Base-by-base conservation (phyloP, 108 stramenopile genomes). In the Nitzschia sp. region DNA sequence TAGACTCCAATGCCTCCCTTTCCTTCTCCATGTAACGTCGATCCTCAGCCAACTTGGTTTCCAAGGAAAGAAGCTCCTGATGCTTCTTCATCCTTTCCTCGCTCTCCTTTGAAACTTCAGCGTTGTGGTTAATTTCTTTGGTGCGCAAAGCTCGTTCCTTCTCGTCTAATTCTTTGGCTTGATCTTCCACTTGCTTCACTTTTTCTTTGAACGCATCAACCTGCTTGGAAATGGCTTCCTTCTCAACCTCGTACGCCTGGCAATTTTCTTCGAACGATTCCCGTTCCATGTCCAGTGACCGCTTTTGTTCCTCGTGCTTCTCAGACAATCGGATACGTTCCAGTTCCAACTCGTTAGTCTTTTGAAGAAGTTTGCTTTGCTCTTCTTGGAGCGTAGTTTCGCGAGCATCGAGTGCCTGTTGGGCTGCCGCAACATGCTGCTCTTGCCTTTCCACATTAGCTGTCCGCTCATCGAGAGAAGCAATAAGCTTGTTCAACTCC, bases 31-130 rank as follows among this genome's bases (percentile, higher is more conserved):
- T 42, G 17, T 19, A 8, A 41, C 22, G 74, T 44, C 78, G 77
- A 51, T 82, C 81, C 40, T 74, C 72, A 11, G 65, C 62, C 41
- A 80, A 41, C 22, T 61, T 58, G 17, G 64, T 63, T 6, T 71
- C 42, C 21, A 64, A 21, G 11, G 57, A 25, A 20, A 58, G 25
- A 20, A 58, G 25, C 19, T 39, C 57, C 38, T 58, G 34, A 15
- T 38, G 12, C 38, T 41, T 58, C 6, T 10, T 41, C 25, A 11
- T 58, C 14, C 57, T 20, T 40, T 58, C 37, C 19, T 58, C 38
- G 19, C 7, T 41, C 6, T 0, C 37, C 11, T 11, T 10, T 2
- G 57, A 58, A 15, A 39, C 57, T 11, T 37, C 57, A 19, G 57
- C 8, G 39, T 25, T 6, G 3, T 39, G n/a, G 14, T 58, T 58